Base-by-base conservation (phyloP, 192 early-diverging fungal species). In the Umbelopsis vinacea region DNA sequence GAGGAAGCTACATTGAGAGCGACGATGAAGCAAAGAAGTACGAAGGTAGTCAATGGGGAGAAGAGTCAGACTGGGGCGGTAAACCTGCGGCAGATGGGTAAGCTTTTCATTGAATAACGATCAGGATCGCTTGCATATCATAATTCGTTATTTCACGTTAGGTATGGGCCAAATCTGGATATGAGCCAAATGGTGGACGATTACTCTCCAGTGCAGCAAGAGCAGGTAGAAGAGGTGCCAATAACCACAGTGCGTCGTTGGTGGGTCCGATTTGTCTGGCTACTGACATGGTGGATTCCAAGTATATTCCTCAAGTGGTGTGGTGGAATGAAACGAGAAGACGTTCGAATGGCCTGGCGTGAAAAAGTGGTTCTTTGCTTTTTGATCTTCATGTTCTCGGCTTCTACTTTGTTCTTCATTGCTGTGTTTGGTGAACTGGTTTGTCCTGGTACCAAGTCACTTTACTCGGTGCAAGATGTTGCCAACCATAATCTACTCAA, bases 341-440 rank as follows among this genome's bases (percentile, higher is more conserved):
- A 98, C 79, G 87, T 98, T 43, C 93, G 88, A 55, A 96, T 96
- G 94, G 96, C 96, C 14, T 98, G 94, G 95, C 84, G 96, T 54
- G 96, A 98, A 81, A 98, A 98, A 79, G 85, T 93, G 1, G 84
- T 90, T 2, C 84, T 98, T 21, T 95, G 94, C 78, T 73, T 94
- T 50, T 76, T 97, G 72, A 96, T 98, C 66, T 86, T 92, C 66
- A 74, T 93, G 10, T 80, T 94, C 72, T 96, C 93, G 46, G 88
- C 76, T 4, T 68, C 85, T 19, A 87, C 95, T 22, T 85, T 96
- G 23, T 98, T 98, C 80, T 91, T 95, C 76, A 94, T 98, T 72
- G 85, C 94, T 52, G 93, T 90, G 0, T 85, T 98, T 23, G 92
- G 93, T 19, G 81, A 87, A 66, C 45, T 96, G 4, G 90, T 98